Conservation (phyloP, 106 monocot genomes). For the Acanthochlamys bracteata region DNA sequence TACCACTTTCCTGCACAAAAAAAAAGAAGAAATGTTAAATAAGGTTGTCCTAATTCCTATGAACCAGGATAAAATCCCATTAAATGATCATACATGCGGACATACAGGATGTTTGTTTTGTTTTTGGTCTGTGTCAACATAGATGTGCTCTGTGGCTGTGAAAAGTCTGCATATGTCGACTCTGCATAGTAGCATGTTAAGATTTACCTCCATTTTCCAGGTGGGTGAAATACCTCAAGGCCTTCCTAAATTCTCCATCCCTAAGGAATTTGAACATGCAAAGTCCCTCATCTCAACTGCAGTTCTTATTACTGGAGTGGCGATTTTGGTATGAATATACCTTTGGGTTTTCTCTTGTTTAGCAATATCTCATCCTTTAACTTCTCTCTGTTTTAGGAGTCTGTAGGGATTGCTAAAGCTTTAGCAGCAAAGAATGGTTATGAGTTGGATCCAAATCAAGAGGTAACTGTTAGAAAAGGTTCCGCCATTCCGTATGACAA, state of each 20-base stretch:
- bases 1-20: no score
- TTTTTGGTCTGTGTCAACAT: no score
- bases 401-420: slow-evolving; percentile 99
- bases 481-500: not conserved
- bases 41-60: no score
- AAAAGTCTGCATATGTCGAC: not conserved
- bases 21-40: no score
- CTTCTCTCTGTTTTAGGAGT: slow-evolving; percentile 44
- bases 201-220: slow-evolving; percentile 26
- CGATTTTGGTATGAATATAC: slow-evolving; percentile 67
- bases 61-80: not conserved
- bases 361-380: slow-evolving; percentile 1
- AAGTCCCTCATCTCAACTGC: slow-evolving; percentile 83
- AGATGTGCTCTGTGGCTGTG: not conserved
- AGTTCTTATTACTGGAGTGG: slow-evolving; percentile 93
- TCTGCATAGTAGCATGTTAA: no score
- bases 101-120: not conserved
- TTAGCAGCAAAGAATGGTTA: slow-evolving; percentile 99
- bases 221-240: slow-evolving; percentile 97
- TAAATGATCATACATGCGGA: not conserved
- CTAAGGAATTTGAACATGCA: slow-evolving; percentile 74
- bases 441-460: slow-evolving; percentile 96
- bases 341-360: slow-evolving; percentile 1
- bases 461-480: slow-evolving; percentile 33
- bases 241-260: slow-evolving; percentile 81